Conservation (phyloP, 2,329 filamentous ascomycete species). For the Aspergillus intermedius region DNA sequence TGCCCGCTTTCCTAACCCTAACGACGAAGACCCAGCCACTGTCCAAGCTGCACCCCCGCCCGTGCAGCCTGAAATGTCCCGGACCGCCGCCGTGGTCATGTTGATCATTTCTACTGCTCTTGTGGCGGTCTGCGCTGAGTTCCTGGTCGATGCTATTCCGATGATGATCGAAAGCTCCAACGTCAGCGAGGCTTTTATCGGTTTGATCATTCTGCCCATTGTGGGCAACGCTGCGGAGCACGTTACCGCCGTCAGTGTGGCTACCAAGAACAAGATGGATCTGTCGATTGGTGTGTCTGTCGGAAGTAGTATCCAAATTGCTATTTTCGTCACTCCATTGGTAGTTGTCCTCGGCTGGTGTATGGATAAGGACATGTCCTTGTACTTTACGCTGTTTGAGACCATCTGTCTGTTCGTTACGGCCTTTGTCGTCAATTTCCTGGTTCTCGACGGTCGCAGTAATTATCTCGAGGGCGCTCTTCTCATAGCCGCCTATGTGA, state of each 20-base stretch:
- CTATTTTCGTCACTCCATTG: slow-evolving; percentile 67
- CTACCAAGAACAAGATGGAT: slow-evolving; percentile 80
- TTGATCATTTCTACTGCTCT: slow-evolving; percentile 49
- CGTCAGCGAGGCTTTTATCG: slow-evolving; percentile 68
- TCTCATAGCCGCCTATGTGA: slow-evolving; percentile 69
- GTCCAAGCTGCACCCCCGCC: slow-evolving; percentile 9
- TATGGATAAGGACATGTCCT: slow-evolving; percentile 63
- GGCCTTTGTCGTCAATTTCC: slow-evolving; percentile 76
- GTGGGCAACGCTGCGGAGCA: slow-evolving; percentile 81
- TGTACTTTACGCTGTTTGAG: slow-evolving; percentile 58
- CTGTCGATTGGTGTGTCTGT: slow-evolving; percentile 74
- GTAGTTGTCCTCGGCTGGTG: slow-evolving; percentile 74
- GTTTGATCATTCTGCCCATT: slow-evolving; percentile 72
- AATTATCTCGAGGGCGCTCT: slow-evolving; percentile 76
- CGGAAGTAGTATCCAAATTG: slow-evolving; percentile 72
- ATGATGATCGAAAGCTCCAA: slow-evolving; percentile 54
- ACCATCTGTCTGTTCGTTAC: slow-evolving; percentile 72
- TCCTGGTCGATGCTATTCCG: slow-evolving; percentile 68
- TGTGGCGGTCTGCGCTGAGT: slow-evolving; percentile 61
- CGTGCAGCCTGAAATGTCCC: slow-evolving; percentile 42
- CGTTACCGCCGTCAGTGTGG: slow-evolving; percentile 72
- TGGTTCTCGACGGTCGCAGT: slow-evolving; percentile 75
- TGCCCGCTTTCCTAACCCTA: slow-evolving; percentile 20
- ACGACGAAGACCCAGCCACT: slow-evolving; percentile 6
- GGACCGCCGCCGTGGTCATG: slow-evolving; percentile 51